Base-by-base conservation (phyloP, 805 yeast genomes). In the Candida glaebosa region DNA sequence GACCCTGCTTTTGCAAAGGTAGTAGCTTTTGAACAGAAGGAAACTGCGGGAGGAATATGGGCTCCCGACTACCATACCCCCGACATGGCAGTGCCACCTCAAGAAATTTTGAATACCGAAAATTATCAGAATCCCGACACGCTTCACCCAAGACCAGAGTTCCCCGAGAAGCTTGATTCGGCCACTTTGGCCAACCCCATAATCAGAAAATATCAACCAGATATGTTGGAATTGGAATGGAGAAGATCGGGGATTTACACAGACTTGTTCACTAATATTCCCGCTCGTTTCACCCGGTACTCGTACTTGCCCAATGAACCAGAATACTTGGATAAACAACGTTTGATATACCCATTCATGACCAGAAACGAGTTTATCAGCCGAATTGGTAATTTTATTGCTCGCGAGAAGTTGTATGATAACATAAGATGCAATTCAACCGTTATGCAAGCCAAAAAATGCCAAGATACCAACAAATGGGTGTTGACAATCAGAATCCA, bases 21-120 rank as follows among this genome's bases (percentile, higher is more conserved):
- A 16, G 69, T 68, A 10, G 76, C 67, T 1, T 73, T 72, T 51
- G 79, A 73, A 47, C 74, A 68, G 42, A 69, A 67, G 24, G 47
- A 45, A 9, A 45, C 52, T 10, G 54, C 72, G 20, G 79, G 78
- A n/a, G 79, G 78, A 1, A 64, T 70, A 5, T 73, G 78, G 78
- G 49, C 63, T 12, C 59, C 60, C 3, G 51, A 50, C 12, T 49
- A 49, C 18, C 47, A 43, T 8, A 32, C 49, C 8, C 40, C 59
- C 2, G 65, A 56, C 40, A 50, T 50, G 10, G 45, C 49, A 1
- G 45, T 54, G 9, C 66, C 65, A 10, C 61, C 65, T 5, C 69
- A 66, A 37, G 56, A 59, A 2, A 20, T 60, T 1, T 43, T 69
- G 14, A 58, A 63, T 18, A 46, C 63, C 2, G 61, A 61, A 6